These are phyloP conservation scores for Thyridium curvatum DNA, from an alignment of 2,329 filamentous ascomycete species.

Conservation along the genomic window DNA sequence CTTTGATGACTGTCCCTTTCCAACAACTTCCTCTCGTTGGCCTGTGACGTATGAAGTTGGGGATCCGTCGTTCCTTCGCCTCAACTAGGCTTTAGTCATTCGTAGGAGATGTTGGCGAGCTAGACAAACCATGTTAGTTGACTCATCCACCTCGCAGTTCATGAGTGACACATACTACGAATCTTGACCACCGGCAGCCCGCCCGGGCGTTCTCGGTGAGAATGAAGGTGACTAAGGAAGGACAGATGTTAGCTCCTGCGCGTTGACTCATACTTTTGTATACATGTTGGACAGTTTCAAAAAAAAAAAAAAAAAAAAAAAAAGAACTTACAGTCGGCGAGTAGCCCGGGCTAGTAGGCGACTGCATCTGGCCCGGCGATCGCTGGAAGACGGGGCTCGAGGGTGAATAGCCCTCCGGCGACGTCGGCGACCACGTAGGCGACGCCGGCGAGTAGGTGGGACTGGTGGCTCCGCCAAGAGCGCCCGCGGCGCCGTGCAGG, in stretches of 20 bases:
- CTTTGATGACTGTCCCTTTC: no score
- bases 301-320: no score
- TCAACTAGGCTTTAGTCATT: slow-evolving; percentile 23
- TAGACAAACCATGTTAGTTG: slow-evolving; percentile 6
- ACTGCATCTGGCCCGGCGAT: slow-evolving; percentile 46
- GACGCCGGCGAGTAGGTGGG: slow-evolving; percentile 65
- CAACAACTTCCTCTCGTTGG: no score
- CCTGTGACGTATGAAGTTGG: no score
- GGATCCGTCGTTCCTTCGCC: no score
- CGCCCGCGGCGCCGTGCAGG: slow-evolving; percentile 23
- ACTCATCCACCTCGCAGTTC: slow-evolving; percentile 1
- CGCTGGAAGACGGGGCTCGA: slow-evolving; percentile 56
- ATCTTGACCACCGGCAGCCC: slow-evolving; percentile 25
- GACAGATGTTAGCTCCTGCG: neutral
- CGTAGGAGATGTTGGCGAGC: slow-evolving; percentile 30
- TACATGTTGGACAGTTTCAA: no score
- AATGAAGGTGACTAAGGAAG: slow-evolving; percentile 33
- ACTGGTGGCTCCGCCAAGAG: no score
- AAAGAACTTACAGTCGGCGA: slow-evolving; percentile 55
- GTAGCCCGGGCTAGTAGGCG: slow-evolving; percentile 64
- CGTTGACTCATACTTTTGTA: no score
- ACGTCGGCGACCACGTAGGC: slow-evolving; percentile 74
- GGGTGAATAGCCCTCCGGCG: slow-evolving; percentile 56
- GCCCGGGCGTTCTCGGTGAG: slow-evolving; percentile 37
- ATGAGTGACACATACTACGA: slow-evolving; percentile 29